phyloP scores from a whole-genome alignment of 345 rosid species.

The Clarkia xantiana region DNA sequence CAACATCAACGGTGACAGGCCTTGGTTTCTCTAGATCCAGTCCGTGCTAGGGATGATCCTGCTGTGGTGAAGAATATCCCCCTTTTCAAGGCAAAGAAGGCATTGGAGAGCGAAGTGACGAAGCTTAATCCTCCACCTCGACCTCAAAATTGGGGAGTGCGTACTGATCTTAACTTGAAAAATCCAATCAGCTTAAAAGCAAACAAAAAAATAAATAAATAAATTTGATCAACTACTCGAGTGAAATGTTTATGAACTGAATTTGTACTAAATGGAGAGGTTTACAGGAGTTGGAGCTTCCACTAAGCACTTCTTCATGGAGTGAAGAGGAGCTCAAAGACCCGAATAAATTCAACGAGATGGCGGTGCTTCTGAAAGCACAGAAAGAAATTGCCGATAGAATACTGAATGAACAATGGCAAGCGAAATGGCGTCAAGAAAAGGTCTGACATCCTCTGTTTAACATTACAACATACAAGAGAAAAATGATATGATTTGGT shows the following conservation, averaged over 20 bases:
- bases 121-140: conserved; percentile 67
- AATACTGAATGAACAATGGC: conserved; percentile 82
- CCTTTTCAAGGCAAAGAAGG: conserved; percentile 72
- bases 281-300: conserved; percentile 69
- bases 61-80: conserved; percentile 68
- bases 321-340: conserved; percentile 77
- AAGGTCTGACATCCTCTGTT: conserved; percentile 33
- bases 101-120: conserved; percentile 65
- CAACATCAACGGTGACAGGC: conserved; percentile 31
- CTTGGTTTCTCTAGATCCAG: conserved; percentile 66
- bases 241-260: no score
- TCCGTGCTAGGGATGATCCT: conserved; percentile 72
- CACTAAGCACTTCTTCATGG: conserved; percentile 71
- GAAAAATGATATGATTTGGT: no score
- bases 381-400: conserved; percentile 82
- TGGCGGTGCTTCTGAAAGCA: conserved; percentile 80
- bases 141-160: conserved; percentile 87
- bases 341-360: conserved; percentile 69
- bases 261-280: conserved; percentile 1
- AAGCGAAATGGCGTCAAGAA: conserved; percentile 81
- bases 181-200: not conserved
- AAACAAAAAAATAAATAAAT: no score
- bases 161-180: conserved; percentile 10
- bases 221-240: no score
- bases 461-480: no score